Evolutionary conservation across 2,329 filamentous ascomycete genomes (phyloP), one percentile per base, ranked within the genome.

Genomic region (Gnomoniopsis sp.): DNA sequence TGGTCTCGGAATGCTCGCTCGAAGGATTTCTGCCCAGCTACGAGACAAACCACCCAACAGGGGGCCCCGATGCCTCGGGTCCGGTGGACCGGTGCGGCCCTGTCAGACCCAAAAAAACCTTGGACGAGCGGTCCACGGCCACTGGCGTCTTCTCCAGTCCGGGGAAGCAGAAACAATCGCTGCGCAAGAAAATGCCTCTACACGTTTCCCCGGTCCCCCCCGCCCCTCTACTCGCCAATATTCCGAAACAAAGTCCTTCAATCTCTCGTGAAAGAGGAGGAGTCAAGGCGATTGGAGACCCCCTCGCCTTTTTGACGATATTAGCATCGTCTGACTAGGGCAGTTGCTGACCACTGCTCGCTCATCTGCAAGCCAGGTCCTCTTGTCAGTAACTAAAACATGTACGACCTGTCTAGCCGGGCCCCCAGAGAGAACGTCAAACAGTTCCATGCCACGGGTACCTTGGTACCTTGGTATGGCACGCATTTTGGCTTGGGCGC

Each of bases 171-270:
- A 44, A 30, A 47, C 47, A 12, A 30, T 2, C 14, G 33, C 22
- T 17, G 26, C 15, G 46, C 3, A 11, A 23, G 36, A 58, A 58
- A 58, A 58, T 58, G 56, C 56, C 56, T 58, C 56, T 53, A n/a
- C 26, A 33, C 6, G 14, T 17, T 6, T 36, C 23, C 17, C 33
- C 26, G 8, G 8, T 8, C 26, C 26, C 8, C 26, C 26, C 26
- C 8, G 4, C 26, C 26, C 26, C 26, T 22, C 34, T 15, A 33
- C 26, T 59, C 47, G 57, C 57, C 43, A 43, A 47, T 21, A 8
- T 30, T 47, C 57, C 57, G 52, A 55, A 47, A 23, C 44, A 14
- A 22, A 19, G 46, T 47, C 41, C 41, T 58, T 53, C 49, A 51
- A 30, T 51, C 19, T 51, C 19, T 44, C 41, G 41, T 44, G 15